Evolutionary conservation across 495 filamentous ascomycete genomes (phyloP), one percentile per base, ranked within the genome.

Genomic region (Penicillium manginii): DNA sequence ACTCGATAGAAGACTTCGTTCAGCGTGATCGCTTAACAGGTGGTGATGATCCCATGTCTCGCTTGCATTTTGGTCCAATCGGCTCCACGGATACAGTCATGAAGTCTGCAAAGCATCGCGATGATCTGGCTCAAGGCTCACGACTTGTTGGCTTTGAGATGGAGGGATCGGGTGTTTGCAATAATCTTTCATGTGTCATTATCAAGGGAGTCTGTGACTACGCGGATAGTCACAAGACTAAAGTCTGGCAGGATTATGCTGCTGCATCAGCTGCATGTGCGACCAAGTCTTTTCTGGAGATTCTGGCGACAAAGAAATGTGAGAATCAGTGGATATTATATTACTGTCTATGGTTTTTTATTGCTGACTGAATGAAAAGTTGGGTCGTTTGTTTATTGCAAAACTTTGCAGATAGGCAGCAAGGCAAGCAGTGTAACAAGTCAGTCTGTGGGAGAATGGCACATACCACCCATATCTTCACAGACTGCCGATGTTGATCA

Each of bases 141-240:
- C 23, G 40, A 19, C 40, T 49, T 71, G 72, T 49, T 37, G 53
- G 40, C 2, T 55, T 55, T 17, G 42, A 55, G 26, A 55, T 55
- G 42, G 53, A 55, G 19, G 71, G 66, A 1, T 67, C 67, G 22
- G 70, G 70, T 1, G 63, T 61, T 0, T 71, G 35, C 63, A 67
- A 68, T 15, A 58, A 63, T 40, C 19, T 77, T 6, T 72, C 71
- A 0, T 71, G 57, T 18, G 46, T 79, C 12, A 64, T 79, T 0
- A 59, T 78, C 35, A 76, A 76, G 42, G 69, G 73, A 0, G 62
- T 77, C 8, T 69, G 67, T 58, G 71, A 76, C 57, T 76, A 78
- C 58, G 66, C 72, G 14, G 73, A 76, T 45, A 70, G 72, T 42
- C 72, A 78, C 53, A 78, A 77, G 57, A 64, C 67, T 48, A 71